phyloP scores from a whole-genome alignment of 805 yeast genomes.

The Teunomyces cretensis region DNA sequence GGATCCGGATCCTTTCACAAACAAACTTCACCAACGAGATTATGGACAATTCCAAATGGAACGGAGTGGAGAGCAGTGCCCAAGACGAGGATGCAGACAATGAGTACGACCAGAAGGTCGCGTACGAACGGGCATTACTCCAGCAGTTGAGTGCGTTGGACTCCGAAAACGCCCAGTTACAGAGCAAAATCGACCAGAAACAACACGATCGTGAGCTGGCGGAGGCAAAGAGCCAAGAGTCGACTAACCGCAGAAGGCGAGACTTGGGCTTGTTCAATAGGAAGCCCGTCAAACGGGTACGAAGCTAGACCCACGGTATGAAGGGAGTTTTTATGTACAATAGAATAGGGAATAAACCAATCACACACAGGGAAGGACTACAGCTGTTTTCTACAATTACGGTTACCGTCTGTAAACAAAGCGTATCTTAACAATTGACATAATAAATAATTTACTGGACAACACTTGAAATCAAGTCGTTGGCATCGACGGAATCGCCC shows the following conservation, averaged over 20 bases:
- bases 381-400: too few species aligned
- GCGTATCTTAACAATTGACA: neutral
- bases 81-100: slow-evolving; percentile 17
- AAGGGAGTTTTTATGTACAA: neutral
- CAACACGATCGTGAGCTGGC: slow-evolving; percentile 13
- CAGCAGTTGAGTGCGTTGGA: slow-evolving; percentile 24
- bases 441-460: slow-evolving; percentile 4
- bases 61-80: slow-evolving; percentile 22
- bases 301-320: neutral
- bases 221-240: slow-evolving; percentile 10
- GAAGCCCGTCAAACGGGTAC: neutral
- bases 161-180: slow-evolving; percentile 25
- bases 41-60: slow-evolving; percentile 44
- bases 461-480: slow-evolving; percentile 65
- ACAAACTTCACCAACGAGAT: slow-evolving; percentile 53
- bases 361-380: too few species aligned
- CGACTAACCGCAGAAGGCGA: slow-evolving; percentile 18
- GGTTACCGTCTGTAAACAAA: too few species aligned
- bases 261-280: slow-evolving; percentile 21
- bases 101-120: slow-evolving; percentile 15
- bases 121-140: slow-evolving; percentile 22
- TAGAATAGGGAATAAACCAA: too few species aligned
- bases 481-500: slow-evolving; percentile 95
- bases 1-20: slow-evolving; percentile 64
- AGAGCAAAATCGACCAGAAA: slow-evolving; percentile 17